These are phyloP conservation scores for Warburgia ugandensis DNA, from an alignment of 164 flowering plant genomes.

Conservation along the genomic window DNA sequence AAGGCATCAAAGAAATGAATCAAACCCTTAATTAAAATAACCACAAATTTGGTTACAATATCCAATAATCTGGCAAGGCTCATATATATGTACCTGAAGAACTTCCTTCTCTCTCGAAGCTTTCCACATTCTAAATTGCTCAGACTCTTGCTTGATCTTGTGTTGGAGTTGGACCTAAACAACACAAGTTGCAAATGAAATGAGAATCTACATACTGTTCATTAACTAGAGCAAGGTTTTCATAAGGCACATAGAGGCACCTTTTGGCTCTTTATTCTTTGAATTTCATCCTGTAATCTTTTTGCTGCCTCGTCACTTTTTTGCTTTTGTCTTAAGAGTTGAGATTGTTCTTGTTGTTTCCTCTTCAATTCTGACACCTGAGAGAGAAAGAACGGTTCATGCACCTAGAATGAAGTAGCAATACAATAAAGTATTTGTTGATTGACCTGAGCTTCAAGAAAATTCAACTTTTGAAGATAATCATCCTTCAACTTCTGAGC, in stretches of 20 bases:
- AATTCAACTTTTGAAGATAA: conserved; percentile 85
- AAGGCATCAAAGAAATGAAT: no score
- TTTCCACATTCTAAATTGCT: conserved; percentile 92
- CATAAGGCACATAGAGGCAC: conserved; percentile 24
- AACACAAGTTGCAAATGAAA: background rate
- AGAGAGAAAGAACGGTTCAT: conserved; percentile 9
- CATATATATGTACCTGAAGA: conserved; percentile 58
- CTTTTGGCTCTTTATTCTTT: conserved; percentile 88
- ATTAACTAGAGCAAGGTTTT: background rate
- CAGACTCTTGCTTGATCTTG: conserved; percentile 96
- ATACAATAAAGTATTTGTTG: background rate
- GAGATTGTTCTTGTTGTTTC: conserved; percentile 98
- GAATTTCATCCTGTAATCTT: conserved; percentile 93
- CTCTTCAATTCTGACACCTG: conserved; percentile 92
- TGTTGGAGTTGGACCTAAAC: conserved; percentile 91
- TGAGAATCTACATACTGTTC: background rate
- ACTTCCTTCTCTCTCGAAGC: conserved; percentile 94
- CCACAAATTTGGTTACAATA: background rate
- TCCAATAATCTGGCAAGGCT: background rate
- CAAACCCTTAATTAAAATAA: no score
- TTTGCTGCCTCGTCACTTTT: conserved; percentile 96
- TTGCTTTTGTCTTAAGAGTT: conserved; percentile 84
- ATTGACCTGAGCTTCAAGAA: conserved; percentile 79
- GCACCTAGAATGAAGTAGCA: background rate
- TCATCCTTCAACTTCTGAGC: conserved; percentile 83